Evolutionary conservation across 2,329 filamentous ascomycete genomes (phyloP).

Genomic region (Coniella lustricola): DNA sequence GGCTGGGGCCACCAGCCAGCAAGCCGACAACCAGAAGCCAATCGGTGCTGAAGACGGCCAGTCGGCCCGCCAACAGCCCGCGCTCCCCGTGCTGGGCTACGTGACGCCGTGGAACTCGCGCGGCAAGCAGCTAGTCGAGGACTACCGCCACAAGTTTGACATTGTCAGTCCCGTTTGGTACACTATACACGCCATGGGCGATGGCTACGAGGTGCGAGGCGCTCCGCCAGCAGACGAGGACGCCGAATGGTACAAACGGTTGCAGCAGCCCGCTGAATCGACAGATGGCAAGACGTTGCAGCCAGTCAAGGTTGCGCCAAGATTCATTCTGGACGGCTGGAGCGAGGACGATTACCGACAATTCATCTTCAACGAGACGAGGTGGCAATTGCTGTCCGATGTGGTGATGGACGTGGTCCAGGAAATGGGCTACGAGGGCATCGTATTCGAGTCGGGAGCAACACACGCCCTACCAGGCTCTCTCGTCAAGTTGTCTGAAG

Average conservation of each 20-base stretch:
- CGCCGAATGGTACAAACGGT: constrained; percentile 10
- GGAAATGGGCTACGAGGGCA: constrained; percentile 17
- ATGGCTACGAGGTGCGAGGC: constrained; percentile 16
- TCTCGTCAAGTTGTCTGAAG: constrained; percentile 12
- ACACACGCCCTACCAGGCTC: constrained; percentile 16
- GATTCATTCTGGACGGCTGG: constrained; percentile 20
- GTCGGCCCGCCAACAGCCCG: background rate
- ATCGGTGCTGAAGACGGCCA: background rate
- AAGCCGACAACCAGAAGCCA: constrained; percentile 6
- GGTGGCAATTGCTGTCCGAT: constrained; percentile 14
- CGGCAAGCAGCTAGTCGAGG: constrained; percentile 18
- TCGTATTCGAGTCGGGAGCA: constrained; percentile 19
- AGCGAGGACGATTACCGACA: constrained; percentile 15
- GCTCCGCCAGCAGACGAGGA: constrained; percentile 16
- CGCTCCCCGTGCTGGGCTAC: constrained; percentile 18
- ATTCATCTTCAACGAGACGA: constrained; percentile 19
- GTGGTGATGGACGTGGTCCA: constrained; percentile 14
- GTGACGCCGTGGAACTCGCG: constrained; percentile 21
- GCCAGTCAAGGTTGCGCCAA: constrained; percentile 14
- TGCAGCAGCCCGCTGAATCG: constrained; percentile 3
- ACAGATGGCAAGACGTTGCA: background rate
- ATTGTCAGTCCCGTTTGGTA: constrained; percentile 20
- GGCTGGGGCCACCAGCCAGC: background rate
- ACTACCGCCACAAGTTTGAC: constrained; percentile 18
- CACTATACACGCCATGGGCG: constrained; percentile 16